phyloP scores from a whole-genome alignment of 164 flowering plant genomes.

The Buxus sempervirens region DNA sequence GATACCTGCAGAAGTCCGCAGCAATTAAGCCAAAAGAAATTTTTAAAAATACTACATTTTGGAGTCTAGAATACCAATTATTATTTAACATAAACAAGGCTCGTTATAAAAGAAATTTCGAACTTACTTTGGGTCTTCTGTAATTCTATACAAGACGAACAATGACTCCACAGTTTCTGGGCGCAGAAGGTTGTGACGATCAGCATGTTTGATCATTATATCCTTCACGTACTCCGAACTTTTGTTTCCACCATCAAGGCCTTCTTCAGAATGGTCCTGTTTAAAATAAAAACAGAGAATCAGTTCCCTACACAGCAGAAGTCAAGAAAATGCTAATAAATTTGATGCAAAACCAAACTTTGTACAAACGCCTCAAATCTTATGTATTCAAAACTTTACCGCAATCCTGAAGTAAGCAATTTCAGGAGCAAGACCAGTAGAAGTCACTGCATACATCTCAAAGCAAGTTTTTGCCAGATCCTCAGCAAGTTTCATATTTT shows the following conservation, averaged over 20 bases:
- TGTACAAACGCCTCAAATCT: background rate
- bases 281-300: constrained; percentile 17
- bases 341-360: background rate
- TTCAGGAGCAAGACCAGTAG: constrained; percentile 99
- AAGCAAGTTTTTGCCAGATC: constrained; percentile 86
- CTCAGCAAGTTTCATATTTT: constrained; percentile 92
- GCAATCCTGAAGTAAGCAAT: constrained; percentile 79
- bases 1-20: constrained; percentile 54
- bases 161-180: constrained; percentile 98
- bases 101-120: constrained; percentile 3
- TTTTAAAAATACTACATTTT: background rate
- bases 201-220: constrained; percentile 75
- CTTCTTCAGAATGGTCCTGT: constrained; percentile 70
- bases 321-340: background rate
- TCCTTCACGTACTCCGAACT: constrained; percentile 67
- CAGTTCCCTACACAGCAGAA: background rate
- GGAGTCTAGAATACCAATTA: background rate
- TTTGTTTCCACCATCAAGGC: constrained; percentile 89
- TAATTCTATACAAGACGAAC: constrained; percentile 81
- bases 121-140: constrained; percentile 80
- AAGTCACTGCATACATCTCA: constrained; percentile 85
- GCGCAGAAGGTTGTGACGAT: constrained; percentile 92
- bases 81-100: background rate
- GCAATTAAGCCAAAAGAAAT: background rate
- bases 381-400: constrained; percentile 29